Base-by-base conservation (phyloP, 2,329 filamentous ascomycete genomes). In the Geosmithia flava region DNA sequence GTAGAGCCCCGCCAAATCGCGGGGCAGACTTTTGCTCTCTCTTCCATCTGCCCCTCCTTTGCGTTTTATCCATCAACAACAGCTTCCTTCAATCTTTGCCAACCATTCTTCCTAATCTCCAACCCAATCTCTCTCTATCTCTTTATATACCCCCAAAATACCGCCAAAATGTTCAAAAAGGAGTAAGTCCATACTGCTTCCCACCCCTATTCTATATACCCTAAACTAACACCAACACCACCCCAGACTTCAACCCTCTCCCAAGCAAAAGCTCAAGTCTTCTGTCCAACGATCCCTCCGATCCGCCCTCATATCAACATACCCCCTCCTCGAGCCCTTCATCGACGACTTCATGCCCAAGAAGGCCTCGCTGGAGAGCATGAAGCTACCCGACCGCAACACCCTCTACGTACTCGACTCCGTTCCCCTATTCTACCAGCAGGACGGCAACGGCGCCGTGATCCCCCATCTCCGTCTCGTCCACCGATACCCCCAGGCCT, bases 181-280 rank as follows among this genome's bases (percentile, higher is more conserved):
- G 87, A 94, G 88, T 93, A 67, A 8, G 43, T 11, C 41, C 23
- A 33, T 29, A 45, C 39, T 42, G 17, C 29, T 20, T 48, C 45
- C 44, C 37, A 45, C 37, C 47, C 49, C 40, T 15, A 13, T 17
- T 23, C 40, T 40, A 42, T 39, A 42, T 20, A 29, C 23, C 27
- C 47, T 29, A 40, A 16, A 30, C 17, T 27, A 20, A 8, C 19
- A 13, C 44, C 20, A 33, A 20, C 33, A 19, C 50, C n/a, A 37
- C 37, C 39, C 20, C 59, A 91, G 86, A 55, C 81, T 95, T 64
- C 72, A 81, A 58, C 70, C 83, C 23, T 80, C 85, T 55, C 83
- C 87, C 49, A 95, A 93, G 71, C 88, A 89, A 58, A 97, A 97
- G 75, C 87, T 97, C 68, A 98, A 97, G 71, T 96, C 91, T 54